Base-by-base conservation (phyloP, 2,329 filamentous ascomycete genomes). In the Intubia oerlemansii region DNA sequence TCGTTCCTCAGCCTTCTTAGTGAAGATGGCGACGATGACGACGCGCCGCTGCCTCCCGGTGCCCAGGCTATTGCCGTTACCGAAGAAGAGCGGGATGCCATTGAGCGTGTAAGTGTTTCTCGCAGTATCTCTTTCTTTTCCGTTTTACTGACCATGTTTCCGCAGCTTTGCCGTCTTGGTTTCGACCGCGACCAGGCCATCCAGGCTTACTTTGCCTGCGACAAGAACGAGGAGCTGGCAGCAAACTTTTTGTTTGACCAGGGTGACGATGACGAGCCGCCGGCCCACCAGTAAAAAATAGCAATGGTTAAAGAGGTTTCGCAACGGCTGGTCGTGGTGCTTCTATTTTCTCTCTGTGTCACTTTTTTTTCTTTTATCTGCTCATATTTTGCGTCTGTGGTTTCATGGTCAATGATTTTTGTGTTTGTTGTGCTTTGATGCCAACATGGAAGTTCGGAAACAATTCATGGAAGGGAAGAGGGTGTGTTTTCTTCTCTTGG, bases 201-300 rank as follows among this genome's bases (percentile, higher is more conserved):
- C 40, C 85, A 98, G 55, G 88, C 88, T 16, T 98, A 95, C 56
- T 98, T 98, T 48, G 88, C 88, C 19, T 98, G 88, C 52, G 88
- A 98, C 54, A 98, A 95, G 66, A 95, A 98, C 51, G 88, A 98
- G 55, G 88, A 98, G 53, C 63, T 98, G 29, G 88, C 88, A 1
- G 88, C 88, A 38, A 98, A 98, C 55, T 95, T 93, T 53, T 62
- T 98, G 34, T 98, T 98, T 47, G 88, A 98, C 43, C 82, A 95
- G 54, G 84, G 84, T 8, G 82, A 91, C 36, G 84, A 93, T 27
- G 74, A 79, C 20, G 71, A 76, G 33, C 53, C 58, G 18, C 45
- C 51, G 12, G 23, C 14, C 24, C 30, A 37, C 25, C 25, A 34
- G 20, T 30, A 25, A 15, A n/a, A n/a, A n/a, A n/a, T n/a, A n/a